These are phyloP conservation scores for Phlyctochytrium arcticum DNA, from an alignment of 192 early-diverging fungal species.

Conservation along the genomic window DNA sequence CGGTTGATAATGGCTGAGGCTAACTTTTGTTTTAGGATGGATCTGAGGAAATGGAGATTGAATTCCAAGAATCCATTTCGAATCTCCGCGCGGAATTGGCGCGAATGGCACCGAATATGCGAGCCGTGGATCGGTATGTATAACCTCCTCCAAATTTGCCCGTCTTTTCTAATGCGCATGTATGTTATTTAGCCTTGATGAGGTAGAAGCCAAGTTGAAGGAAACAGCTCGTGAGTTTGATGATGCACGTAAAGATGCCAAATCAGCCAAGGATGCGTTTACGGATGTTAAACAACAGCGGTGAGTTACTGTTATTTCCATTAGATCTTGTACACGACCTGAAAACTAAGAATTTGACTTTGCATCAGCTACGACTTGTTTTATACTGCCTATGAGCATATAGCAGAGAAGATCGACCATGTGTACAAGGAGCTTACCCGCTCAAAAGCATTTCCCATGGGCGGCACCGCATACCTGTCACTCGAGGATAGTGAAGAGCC, in stretches of 20 bases:
- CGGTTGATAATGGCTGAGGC: neutral
- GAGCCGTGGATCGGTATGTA: conserved; percentile 73
- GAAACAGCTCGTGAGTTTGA: conserved; percentile 84
- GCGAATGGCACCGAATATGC: conserved; percentile 84
- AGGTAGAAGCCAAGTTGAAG: conserved; percentile 71
- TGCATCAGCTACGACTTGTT: conserved; percentile 66
- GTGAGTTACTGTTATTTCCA: conserved; percentile 26
- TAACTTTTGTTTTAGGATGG: conserved; percentile 23
- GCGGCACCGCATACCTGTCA: conserved; percentile 91
- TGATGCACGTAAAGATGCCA: conserved; percentile 71
- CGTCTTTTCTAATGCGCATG: conserved; percentile 1
- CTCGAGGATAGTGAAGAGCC: conserved; percentile 94
- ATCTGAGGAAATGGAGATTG: conserved; percentile 53
- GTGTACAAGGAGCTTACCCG: conserved; percentile 96
- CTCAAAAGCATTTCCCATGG: conserved; percentile 79
- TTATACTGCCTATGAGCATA: conserved; percentile 79
- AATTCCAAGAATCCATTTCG: conserved; percentile 63
- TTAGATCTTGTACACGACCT: neutral
- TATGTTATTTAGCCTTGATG: conserved; percentile 74
- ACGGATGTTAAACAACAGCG: conserved; percentile 73
- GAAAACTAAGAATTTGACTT: neutral
- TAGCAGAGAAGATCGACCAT: conserved; percentile 86
- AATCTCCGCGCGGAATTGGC: conserved; percentile 68
- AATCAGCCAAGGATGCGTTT: conserved; percentile 79
- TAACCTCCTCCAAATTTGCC: conserved; percentile 7